These are phyloP conservation scores for Plectosphaerella cucumerina DNA, from an alignment of 2,329 filamentous ascomycete genomes.

Conservation along the genomic window DNA sequence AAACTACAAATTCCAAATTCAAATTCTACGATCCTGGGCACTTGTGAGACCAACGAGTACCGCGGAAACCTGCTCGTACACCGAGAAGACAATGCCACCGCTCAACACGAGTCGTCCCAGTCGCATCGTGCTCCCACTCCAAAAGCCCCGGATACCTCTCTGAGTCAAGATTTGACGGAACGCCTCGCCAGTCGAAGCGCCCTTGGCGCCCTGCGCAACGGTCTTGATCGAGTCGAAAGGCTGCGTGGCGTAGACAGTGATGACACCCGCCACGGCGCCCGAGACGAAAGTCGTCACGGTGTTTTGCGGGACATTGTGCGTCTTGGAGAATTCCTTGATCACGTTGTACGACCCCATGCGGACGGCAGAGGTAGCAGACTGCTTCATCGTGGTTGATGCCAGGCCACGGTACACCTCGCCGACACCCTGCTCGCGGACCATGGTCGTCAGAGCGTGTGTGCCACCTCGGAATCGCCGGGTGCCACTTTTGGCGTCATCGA, in stretches of 20 bases:
- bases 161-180: slow-evolving; percentile 49
- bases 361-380: slow-evolving; percentile 41
- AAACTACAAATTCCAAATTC: slow-evolving; percentile 21
- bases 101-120: slow-evolving; percentile 59
- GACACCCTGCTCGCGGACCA: slow-evolving; percentile 34
- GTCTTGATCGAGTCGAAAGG: slow-evolving; percentile 64
- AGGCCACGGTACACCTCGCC: slow-evolving; percentile 39
- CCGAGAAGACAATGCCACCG: slow-evolving; percentile 63
- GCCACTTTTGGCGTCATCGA: slow-evolving; percentile 28
- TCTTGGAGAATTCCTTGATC: slow-evolving; percentile 27
- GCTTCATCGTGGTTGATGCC: slow-evolving; percentile 40
- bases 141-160: slow-evolving; percentile 56
- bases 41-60: slow-evolving; percentile 24
- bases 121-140: slow-evolving; percentile 66
- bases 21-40: no score
- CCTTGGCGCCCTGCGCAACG: slow-evolving; percentile 53
- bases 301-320: slow-evolving; percentile 13
- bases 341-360: slow-evolving; percentile 46
- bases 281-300: slow-evolving; percentile 52
- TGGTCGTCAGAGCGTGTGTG: slow-evolving; percentile 23
- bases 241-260: slow-evolving; percentile 57
- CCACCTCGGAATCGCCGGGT: slow-evolving; percentile 22
- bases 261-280: slow-evolving; percentile 54
- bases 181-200: slow-evolving; percentile 53
- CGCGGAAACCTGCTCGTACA: slow-evolving; percentile 53